phyloP scores from a whole-genome alignment of 208 protist genomes.

The Trypanosoma rangeli region DNA sequence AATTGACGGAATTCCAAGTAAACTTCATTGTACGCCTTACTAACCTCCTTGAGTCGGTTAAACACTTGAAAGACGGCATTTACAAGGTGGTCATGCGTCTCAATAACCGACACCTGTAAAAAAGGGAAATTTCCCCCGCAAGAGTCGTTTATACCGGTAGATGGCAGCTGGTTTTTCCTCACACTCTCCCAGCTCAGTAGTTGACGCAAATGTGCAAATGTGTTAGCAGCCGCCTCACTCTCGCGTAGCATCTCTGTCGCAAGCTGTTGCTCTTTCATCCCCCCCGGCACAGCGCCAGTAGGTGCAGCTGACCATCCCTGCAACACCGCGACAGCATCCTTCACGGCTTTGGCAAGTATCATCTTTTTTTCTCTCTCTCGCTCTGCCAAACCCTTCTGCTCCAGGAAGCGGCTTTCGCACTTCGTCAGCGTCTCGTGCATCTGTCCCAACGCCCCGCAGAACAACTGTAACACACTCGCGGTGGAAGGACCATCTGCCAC shows the following conservation, averaged over 20 bases:
- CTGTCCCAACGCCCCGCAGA: conserved; percentile 1
- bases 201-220: conserved; percentile 6
- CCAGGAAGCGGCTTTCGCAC: conserved; percentile 1
- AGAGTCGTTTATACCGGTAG: not conserved
- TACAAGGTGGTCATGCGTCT: conserved; percentile 20
- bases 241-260: conserved; percentile 1
- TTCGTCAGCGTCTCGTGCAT: conserved; percentile 7
- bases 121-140: not conserved
- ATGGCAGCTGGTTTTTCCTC: not conserved
- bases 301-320: conserved; percentile 6
- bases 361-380: not conserved
- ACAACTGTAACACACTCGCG: conserved; percentile 10
- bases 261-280: not conserved
- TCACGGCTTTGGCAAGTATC: conserved; percentile 14
- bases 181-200: not conserved
- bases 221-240: conserved; percentile 8
- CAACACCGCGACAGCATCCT: conserved; percentile 7
- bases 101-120: conserved; percentile 5
- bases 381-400: not conserved
- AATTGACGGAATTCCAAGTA: conserved; percentile 7
- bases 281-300: not conserved
- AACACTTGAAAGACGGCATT: conserved; percentile 12
- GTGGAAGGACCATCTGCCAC: conserved; percentile 2
- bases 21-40: conserved; percentile 14
- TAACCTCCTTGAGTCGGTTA: conserved; percentile 8